Evolutionary conservation across 495 filamentous ascomycete species (phyloP), one percentile per base, ranked within the genome.

Genomic region (Podospora conica): DNA sequence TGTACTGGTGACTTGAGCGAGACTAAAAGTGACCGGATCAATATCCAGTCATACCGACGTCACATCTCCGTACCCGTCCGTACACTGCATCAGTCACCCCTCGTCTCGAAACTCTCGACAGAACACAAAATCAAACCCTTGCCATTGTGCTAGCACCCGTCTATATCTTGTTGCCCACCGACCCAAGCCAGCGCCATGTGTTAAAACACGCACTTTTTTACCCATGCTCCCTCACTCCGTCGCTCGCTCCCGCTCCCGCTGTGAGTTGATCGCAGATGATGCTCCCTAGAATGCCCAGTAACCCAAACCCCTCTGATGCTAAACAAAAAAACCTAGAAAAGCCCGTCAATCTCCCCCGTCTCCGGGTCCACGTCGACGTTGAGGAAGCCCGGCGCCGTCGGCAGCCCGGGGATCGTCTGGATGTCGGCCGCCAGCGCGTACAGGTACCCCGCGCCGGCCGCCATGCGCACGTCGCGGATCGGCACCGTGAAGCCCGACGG

Each of bases 391-490:
- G 95, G 95, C 20, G 93, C 93, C 21, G 95, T 98, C 24, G 95
- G 95, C 70, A 98, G 77, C 33, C 95, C 95, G 22, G 95, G 95
- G 72, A 98, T 98, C 3, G 95, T 98, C 80, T 98, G 95, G 69
- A 98, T 98, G 74, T 98, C 94, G 11, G 95, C 95, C 57, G 95
- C 95, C 69, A 98, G 82, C 12, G 95, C 95, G 71, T 97, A 98
- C 84, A 97, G 80, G 75, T 96, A 95, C 70, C 95, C 95, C 68
- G 89, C 95, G 67, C 95, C 95, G 62, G 94, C 92, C 9, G 95
- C 95, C 84, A 98, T 85, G 58, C 93, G 81, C 58, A 98, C 94
- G 75, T 98, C 95, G 66, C 94, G 81, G 68, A 98, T 97, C 10
- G 95, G 95, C 22, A 98, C 90, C 7, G 91, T 96, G 76, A 98